These are phyloP conservation scores for Capronia coronata DNA, from an alignment of 2,329 filamentous ascomycete species.

Conservation along the genomic window DNA sequence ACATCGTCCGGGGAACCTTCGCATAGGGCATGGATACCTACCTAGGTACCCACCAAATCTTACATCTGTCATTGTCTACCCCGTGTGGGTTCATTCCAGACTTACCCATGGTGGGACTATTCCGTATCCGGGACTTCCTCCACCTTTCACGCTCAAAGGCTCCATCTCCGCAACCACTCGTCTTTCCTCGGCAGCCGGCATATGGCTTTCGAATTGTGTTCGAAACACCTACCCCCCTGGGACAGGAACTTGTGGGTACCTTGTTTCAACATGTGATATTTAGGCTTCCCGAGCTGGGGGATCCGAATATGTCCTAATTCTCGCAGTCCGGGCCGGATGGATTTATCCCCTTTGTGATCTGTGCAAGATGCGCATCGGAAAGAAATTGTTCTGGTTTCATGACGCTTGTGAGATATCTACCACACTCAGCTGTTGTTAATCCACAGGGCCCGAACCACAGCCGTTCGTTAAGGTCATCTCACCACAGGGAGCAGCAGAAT, in stretches of 20 bases:
- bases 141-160: background rate
- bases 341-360: background rate
- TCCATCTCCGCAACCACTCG: too few species aligned
- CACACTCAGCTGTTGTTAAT: too few species aligned
- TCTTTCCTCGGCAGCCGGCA: background rate
- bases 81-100: background rate
- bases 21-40: too few species aligned
- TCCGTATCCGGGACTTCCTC: background rate
- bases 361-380: background rate
- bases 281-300: background rate
- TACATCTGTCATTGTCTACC: too few species aligned
- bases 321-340: background rate
- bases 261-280: background rate
- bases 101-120: conserved; percentile 1
- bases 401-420: too few species aligned
- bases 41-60: too few species aligned
- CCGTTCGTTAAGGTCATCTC: too few species aligned
- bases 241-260: background rate
- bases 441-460: too few species aligned
- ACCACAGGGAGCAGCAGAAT: too few species aligned
- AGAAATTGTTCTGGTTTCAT: too few species aligned
- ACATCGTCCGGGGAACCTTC: too few species aligned
- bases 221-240: background rate
- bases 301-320: background rate
- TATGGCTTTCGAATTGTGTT: background rate